Percentiles rank a stretch among this genome's conserved stretches.
These are phyloP conservation scores for Neocatenulostroma microsporum DNA, from an alignment of 2,329 filamentous ascomycete genomes.

Conservation along the genomic window DNA sequence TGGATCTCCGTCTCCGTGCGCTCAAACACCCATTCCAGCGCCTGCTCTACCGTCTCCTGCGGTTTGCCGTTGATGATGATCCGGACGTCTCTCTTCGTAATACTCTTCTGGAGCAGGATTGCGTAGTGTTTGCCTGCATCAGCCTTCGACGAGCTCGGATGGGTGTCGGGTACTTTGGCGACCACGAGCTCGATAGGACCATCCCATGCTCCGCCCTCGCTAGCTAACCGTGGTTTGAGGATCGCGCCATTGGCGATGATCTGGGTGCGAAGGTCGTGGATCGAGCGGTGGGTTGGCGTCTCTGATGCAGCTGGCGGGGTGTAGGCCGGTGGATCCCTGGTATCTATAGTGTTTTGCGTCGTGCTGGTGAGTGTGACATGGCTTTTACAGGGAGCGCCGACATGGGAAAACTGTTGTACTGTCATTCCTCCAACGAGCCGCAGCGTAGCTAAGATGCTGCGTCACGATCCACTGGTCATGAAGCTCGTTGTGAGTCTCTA, in stretches of 20 bases:
- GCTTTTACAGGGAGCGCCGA: no score
- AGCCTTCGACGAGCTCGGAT: neutral
- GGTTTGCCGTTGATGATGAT: slow-evolving; percentile 7
- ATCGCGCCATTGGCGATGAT: slow-evolving; percentile 9
- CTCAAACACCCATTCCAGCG: slow-evolving; percentile 7
- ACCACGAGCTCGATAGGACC: slow-evolving; percentile 9
- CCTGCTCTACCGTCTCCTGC: slow-evolving; percentile 5
- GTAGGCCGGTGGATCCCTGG: slow-evolving; percentile 1
- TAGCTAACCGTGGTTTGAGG: slow-evolving; percentile 1
- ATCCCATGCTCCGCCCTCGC: neutral
- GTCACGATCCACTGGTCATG: no score
- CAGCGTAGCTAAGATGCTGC: no score
- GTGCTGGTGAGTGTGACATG: no score
- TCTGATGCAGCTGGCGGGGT: no score
- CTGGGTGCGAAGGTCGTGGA: slow-evolving; percentile 9
- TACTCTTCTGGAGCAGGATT: slow-evolving; percentile 1
- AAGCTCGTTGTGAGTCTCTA: no score
- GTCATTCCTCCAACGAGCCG: no score
- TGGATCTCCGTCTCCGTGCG: slow-evolving; percentile 4
- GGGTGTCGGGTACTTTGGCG: slow-evolving; percentile 1
- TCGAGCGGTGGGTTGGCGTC: slow-evolving; percentile 3
- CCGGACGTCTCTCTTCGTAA: neutral
- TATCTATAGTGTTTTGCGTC: no score
- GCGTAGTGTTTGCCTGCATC: slow-evolving; percentile 6
- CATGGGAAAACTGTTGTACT: no score